Percentiles rank a stretch among this genome's conserved stretches.
These are phyloP conservation scores for Blastobotrys raffinosifermentans DNA, from an alignment of 1,139 yeast genomes.

Conservation along the genomic window DNA sequence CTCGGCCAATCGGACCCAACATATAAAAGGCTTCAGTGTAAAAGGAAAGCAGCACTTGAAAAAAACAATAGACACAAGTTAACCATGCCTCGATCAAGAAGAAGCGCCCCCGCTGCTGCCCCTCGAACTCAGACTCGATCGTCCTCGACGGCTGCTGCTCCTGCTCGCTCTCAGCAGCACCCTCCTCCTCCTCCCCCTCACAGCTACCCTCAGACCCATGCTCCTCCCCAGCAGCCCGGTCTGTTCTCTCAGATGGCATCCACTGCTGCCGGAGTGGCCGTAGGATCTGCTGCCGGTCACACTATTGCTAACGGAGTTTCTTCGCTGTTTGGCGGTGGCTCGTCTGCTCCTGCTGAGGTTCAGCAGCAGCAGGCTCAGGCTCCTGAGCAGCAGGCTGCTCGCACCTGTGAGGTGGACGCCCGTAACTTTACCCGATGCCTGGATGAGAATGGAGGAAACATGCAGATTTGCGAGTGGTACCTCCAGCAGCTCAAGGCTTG, in stretches of 20 bases:
- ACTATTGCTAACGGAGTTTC: conserved; percentile 93
- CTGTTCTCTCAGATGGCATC: conserved; percentile 95
- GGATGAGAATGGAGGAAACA: conserved; percentile 88
- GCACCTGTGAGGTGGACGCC: conserved; percentile 85
- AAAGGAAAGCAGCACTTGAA: no score
- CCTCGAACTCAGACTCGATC: conserved; percentile 58
- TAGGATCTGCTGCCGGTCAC: conserved; percentile 95
- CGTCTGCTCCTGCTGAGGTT: conserved; percentile 44
- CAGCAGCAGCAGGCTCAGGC: conserved; percentile 26
- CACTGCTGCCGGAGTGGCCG: conserved; percentile 99
- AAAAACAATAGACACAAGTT: no score
- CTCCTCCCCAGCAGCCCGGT: conserved; percentile 71
- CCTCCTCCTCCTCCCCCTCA: conserved; percentile 38
- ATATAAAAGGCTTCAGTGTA: no score
- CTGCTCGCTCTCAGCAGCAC: conserved; percentile 37
- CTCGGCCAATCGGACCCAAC: no score
- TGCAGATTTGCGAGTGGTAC: conserved; percentile 95
- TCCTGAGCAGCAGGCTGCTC: conserved; percentile 46
- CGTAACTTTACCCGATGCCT: conserved; percentile 92
- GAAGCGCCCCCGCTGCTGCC: conserved; percentile 33
- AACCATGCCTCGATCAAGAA: conserved; percentile 49
- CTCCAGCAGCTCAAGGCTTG: conserved; percentile 96
- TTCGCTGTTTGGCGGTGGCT: conserved; percentile 80
- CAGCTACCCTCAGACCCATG: conserved; percentile 34
- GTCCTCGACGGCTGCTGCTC: conserved; percentile 71